A percentile compares a stretch with the other conserved stretches of the same genome.
Conservation (phyloP, 352 stramenopile genomes). For the Phytophthora brassicae region DNA sequence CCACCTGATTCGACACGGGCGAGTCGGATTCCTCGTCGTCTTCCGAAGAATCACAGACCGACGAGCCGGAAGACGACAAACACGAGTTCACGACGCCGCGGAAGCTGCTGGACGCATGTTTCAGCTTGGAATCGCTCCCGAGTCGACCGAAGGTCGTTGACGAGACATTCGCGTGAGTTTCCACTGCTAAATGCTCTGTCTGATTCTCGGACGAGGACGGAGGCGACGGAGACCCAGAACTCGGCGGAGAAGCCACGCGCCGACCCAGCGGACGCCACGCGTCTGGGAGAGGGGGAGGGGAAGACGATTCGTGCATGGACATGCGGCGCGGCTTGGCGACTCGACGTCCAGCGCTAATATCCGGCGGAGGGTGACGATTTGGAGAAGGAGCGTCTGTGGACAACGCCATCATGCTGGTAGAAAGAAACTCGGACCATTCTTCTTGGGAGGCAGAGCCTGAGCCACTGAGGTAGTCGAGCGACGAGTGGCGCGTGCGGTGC, state of each 20-base stretch:
- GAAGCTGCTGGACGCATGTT: constrained; percentile 43
- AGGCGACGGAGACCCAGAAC: constrained; percentile 22
- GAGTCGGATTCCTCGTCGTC: constrained; percentile 34
- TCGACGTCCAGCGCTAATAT: constrained; percentile 1
- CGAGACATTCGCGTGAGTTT: constrained; percentile 18
- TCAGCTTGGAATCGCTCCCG: constrained; percentile 31
- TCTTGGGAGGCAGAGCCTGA: constrained; percentile 34
- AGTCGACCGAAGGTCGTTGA: constrained; percentile 34
- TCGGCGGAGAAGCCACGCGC: constrained; percentile 22
- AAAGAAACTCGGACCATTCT: constrained; percentile 66
- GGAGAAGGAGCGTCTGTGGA: constrained; percentile 37
- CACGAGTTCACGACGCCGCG: constrained; percentile 46
- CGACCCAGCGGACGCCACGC: constrained; percentile 37
- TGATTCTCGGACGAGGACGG: constrained; percentile 30
- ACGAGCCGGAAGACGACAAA: constrained; percentile 58
- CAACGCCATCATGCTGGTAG: constrained; percentile 63
- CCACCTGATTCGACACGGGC: constrained; percentile 18
- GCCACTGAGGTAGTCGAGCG: constrained; percentile 50
- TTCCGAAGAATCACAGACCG: constrained; percentile 54
- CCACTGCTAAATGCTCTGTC: constrained; percentile 19
- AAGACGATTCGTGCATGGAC: constrained; percentile 45
- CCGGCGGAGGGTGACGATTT: constrained; percentile 6
- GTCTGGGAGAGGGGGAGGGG: constrained; percentile 21
- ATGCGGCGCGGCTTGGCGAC: constrained; percentile 39
- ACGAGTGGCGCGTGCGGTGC: constrained; percentile 64